Conservation (phyloP, 2,329 filamentous ascomycete genomes). For the Ophiocordyceps camponoti-leonardi region DNA sequence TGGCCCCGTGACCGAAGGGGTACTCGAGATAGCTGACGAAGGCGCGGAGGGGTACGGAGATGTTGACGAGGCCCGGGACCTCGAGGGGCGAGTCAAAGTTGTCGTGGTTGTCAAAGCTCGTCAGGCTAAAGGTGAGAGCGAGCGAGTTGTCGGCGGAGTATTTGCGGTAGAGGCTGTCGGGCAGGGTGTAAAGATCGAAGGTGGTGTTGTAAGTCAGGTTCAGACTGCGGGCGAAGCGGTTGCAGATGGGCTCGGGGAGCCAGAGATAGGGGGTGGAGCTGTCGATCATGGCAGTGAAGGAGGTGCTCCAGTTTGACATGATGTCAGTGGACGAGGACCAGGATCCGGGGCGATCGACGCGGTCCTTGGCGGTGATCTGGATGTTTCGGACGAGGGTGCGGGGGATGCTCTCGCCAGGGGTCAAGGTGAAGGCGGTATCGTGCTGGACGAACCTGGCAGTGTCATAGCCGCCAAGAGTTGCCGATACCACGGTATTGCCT, state of each 20-base stretch:
- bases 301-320: slow-evolving; percentile 27
- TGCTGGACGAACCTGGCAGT: slow-evolving; percentile 42
- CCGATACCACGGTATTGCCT: slow-evolving; percentile 29
- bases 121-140: slow-evolving; percentile 39
- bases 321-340: slow-evolving; percentile 21
- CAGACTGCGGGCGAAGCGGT: slow-evolving; percentile 45
- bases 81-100: slow-evolving; percentile 31
- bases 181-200: slow-evolving; percentile 47
- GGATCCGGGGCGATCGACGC: slow-evolving; percentile 11
- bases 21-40: slow-evolving; percentile 33
- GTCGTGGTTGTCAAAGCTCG: slow-evolving; percentile 35
- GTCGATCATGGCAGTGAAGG: slow-evolving; percentile 39
- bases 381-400: slow-evolving; percentile 44
- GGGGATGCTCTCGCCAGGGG: slow-evolving; percentile 35
- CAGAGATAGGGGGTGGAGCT: slow-evolving; percentile 47
- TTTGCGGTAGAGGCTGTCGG: slow-evolving; percentile 33
- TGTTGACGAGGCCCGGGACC: slow-evolving; percentile 35
- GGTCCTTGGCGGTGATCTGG: slow-evolving; percentile 17
- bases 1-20: slow-evolving; percentile 25
- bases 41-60: slow-evolving; percentile 32
- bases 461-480: slow-evolving; percentile 59
- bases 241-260: slow-evolving; percentile 42
- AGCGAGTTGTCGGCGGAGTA: slow-evolving; percentile 26
- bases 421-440: slow-evolving; percentile 39
- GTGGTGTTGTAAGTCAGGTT: slow-evolving; percentile 48